These are phyloP conservation scores for Psilocybe sp. DNA, from an alignment of 768 basidiomycete species.

Conservation along the genomic window DNA sequence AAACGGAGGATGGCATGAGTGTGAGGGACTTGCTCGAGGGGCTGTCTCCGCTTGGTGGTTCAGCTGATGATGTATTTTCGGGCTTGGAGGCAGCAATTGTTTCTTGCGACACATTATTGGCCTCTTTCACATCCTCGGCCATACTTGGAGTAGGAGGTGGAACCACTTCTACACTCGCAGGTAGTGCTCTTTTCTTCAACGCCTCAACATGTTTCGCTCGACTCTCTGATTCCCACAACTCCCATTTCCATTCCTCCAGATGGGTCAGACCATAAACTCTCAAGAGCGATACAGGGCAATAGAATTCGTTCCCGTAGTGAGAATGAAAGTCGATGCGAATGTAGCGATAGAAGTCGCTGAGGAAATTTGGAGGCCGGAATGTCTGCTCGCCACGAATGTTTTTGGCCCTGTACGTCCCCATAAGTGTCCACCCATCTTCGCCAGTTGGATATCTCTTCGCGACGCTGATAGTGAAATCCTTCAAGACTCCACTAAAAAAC, in stretches of 20 bases:
- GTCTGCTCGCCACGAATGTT: constrained; percentile 91
- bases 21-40: too few species aligned
- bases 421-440: constrained; percentile 62
- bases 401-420: constrained; percentile 81
- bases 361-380: constrained; percentile 71
- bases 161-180: constrained; percentile 7
- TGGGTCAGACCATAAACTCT: constrained; percentile 96
- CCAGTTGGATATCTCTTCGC: constrained; percentile 75
- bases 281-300: constrained; percentile 90
- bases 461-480: constrained; percentile 83
- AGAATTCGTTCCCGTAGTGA: constrained; percentile 93
- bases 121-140: neutral
- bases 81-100: too few species aligned
- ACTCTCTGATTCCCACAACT: constrained; percentile 75
- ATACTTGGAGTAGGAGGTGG: constrained; percentile 1
- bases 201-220: constrained; percentile 39
- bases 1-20: too few species aligned
- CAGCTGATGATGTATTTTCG: too few species aligned
- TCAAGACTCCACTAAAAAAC: constrained; percentile 96
- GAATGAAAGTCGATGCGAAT: constrained; percentile 92
- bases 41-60: too few species aligned
- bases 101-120: neutral
- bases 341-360: constrained; percentile 88
- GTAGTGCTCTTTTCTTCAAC: constrained; percentile 23
- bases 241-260: constrained; percentile 95